A percentile compares a stretch with the other conserved stretches of the same genome.
phyloP scores from a whole-genome alignment of 768 basidiomycete genomes.

The Aureoboletus auriporus region DNA sequence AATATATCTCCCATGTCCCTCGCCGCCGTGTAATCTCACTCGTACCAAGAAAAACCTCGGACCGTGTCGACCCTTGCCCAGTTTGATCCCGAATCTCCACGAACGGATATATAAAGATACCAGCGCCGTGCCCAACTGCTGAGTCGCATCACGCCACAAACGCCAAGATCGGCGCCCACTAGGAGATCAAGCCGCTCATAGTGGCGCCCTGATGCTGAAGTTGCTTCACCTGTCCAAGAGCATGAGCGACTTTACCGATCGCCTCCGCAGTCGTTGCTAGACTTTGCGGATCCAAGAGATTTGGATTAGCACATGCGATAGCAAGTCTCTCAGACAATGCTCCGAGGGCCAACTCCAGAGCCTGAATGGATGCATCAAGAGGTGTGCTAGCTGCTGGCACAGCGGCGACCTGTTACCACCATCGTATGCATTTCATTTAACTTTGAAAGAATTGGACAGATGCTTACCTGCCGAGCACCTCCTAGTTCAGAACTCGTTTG shows the following conservation, averaged over 20 bases:
- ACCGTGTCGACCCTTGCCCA: neutral
- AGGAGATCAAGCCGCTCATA: constrained; percentile 13
- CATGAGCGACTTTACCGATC: constrained; percentile 60
- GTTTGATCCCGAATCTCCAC: neutral
- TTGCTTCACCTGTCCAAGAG: constrained; percentile 56
- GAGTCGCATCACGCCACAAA: constrained; percentile 10
- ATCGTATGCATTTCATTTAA: constrained; percentile 1
- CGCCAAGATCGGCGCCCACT: neutral
- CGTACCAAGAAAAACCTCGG: neutral
- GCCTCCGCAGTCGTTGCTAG: constrained; percentile 65
- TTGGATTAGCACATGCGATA: constrained; percentile 36
- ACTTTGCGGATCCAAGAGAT: constrained; percentile 41
- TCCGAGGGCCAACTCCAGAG: constrained; percentile 52
- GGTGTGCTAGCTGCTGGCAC: constrained; percentile 9
- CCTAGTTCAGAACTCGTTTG: constrained; percentile 12
- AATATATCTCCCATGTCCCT: neutral
- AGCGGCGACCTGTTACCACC: constrained; percentile 13
- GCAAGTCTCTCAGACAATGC: constrained; percentile 49
- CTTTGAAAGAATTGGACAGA: neutral
- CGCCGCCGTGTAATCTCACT: neutral
- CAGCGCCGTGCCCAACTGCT: neutral
- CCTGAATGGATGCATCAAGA: constrained; percentile 34
- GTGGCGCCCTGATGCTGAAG: constrained; percentile 40
- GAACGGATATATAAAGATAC: neutral
- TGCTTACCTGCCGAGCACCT: constrained; percentile 15